Conservation (phyloP, 371 early-diverging fungal genomes). For the Chytridiales sp. region DNA sequence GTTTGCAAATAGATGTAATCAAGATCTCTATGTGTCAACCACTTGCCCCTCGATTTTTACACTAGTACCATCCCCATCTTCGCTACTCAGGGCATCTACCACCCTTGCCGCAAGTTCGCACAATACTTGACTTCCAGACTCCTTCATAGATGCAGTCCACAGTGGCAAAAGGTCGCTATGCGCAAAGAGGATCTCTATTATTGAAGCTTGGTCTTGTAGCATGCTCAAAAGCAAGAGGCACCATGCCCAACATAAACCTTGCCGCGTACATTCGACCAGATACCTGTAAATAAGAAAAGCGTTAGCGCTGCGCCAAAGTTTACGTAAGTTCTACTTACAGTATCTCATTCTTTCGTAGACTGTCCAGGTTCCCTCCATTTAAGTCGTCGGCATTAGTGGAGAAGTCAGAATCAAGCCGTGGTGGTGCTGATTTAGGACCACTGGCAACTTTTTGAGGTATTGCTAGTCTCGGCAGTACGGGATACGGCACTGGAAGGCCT, state of each 20-base stretch:
- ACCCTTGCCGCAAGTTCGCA: too few species aligned
- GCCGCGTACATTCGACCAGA: constrained; percentile 11
- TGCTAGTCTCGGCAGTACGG: not conserved
- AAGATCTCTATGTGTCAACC: too few species aligned
- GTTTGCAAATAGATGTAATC: too few species aligned
- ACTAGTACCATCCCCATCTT: too few species aligned
- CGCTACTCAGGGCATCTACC: too few species aligned
- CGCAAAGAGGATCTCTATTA: too few species aligned
- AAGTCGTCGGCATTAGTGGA: constrained; percentile 1
- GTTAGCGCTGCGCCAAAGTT: not conserved
- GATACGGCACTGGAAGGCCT: too few species aligned
- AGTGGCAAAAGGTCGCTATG: too few species aligned
- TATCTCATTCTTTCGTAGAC: not conserved
- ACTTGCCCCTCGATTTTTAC: too few species aligned
- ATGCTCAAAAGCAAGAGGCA: constrained; percentile 12
- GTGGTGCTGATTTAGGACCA: not conserved
- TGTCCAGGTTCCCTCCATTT: not conserved
- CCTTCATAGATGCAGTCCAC: too few species aligned
- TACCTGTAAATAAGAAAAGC: too few species aligned
- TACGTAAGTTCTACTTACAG: not conserved
- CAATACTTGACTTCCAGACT: too few species aligned
- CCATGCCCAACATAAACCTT: constrained; percentile 21
- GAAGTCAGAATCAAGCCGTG: not conserved
- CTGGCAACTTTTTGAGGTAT: not conserved
- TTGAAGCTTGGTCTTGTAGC: constrained; percentile 22